phyloP scores from a whole-genome alignment of 768 basidiomycete species.

The Paxillus ammoniavirescens region DNA sequence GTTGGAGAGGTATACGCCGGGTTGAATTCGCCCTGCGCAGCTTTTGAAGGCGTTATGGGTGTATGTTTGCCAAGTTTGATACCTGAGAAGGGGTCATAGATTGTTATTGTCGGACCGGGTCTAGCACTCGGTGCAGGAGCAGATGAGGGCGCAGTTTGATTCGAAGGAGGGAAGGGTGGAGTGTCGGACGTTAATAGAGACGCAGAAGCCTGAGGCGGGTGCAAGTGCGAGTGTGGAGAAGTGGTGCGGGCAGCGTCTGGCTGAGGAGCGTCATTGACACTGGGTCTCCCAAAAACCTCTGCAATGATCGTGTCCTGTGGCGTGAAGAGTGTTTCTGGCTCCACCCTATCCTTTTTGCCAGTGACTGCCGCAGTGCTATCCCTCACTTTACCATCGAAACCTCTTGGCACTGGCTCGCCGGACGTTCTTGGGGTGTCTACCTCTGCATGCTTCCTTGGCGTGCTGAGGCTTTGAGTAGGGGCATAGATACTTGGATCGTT shows the following conservation, averaged over 20 bases:
- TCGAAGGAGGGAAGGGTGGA: conserved; percentile 4
- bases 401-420: conserved; percentile 1
- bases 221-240: conserved; percentile 2
- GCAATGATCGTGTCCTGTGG: conserved; percentile 67
- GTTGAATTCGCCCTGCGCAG: conserved; percentile 5
- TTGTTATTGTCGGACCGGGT: conserved; percentile 8
- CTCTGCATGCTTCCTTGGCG: conserved; percentile 7
- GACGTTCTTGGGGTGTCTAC: conserved; percentile 9
- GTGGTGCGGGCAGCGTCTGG: neutral
- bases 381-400: conserved; percentile 1
- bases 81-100: conserved; percentile 37
- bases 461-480: conserved; percentile 13
- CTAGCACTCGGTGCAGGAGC: neutral
- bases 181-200: conserved; percentile 18
- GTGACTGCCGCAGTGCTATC: neutral
- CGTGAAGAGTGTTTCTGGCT: conserved; percentile 32
- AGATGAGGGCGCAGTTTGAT: conserved; percentile 1
- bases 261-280: conserved; percentile 6
- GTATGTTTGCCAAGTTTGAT: conserved; percentile 20
- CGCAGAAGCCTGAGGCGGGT: conserved; percentile 9
- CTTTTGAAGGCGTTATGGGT: conserved; percentile 6
- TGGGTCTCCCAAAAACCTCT: conserved; percentile 30
- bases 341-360: neutral
- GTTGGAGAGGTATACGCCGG: conserved; percentile 6
- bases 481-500: conserved; percentile 25